Percentiles rank a stretch among this genome's conserved stretches.
These are phyloP conservation scores for Inga leiocalycina DNA, from an alignment of 306 rosid genomes.

Conservation along the genomic window DNA sequence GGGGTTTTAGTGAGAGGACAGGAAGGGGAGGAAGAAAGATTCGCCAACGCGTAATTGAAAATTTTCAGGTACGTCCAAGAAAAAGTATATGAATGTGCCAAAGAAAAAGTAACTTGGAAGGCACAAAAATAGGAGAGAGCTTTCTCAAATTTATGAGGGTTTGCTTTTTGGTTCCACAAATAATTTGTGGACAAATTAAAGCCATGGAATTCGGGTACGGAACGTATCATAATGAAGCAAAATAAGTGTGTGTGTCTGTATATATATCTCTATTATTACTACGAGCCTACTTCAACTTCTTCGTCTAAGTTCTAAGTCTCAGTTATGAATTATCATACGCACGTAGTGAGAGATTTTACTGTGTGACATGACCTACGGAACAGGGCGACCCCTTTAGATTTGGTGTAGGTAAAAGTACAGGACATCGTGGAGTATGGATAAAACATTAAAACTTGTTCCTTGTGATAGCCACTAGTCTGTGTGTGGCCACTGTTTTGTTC, in stretches of 20 bases:
- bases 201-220: slow-evolving; percentile 1
- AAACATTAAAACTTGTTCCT: not conserved
- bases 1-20: not conserved
- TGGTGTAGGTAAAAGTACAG: not conserved
- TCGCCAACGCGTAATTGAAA: slow-evolving; percentile 15
- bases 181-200: not conserved
- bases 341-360: not conserved
- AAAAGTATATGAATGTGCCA: slow-evolving; percentile 10
- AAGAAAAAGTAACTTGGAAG: not conserved
- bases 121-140: slow-evolving; percentile 8
- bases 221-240: not conserved
- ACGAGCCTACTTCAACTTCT: no score
- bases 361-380: slow-evolving; percentile 8
- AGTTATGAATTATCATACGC: not conserved
- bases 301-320: not conserved
- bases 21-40: slow-evolving; percentile 23
- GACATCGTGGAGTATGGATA: not conserved
- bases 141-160: not conserved
- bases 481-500: not conserved
- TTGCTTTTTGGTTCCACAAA: not conserved
- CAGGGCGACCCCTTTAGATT: not conserved
- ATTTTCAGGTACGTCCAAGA: slow-evolving; percentile 3
- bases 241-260: not conserved
- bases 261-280: no score
- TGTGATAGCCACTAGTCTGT: not conserved